Base-by-base conservation (phyloP, 2,329 filamentous ascomycete species). In the Xylaria digitata region DNA sequence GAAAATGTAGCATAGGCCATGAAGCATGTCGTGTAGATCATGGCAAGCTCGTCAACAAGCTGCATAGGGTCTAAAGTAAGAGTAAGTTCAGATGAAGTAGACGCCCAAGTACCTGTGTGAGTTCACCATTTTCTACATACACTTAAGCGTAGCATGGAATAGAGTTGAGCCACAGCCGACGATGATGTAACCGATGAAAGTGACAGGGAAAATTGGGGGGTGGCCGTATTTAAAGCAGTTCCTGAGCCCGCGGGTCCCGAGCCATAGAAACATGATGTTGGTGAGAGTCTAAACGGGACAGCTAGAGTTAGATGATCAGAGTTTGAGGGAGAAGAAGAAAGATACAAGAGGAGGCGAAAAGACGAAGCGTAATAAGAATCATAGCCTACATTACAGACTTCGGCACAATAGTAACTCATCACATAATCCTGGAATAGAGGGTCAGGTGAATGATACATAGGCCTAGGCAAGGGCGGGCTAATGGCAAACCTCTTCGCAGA, bases 181-280 rank as follows among this genome's bases (percentile, higher is more conserved):
- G 9, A 84, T 75, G 9, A 86, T 79, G 70, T 87, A 87, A 26
- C 86, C 85, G 17, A 84, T 54, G 63, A 81, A 86, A n/a, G 81
- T 85, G 2, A 96, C 81, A 56, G 91, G 76, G 79, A 96, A 97
- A 66, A 97, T 90, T 15, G 79, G 81, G 62, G 93, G 91, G 79
- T 97, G 93, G 17, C 85, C 84, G 79, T 96, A 85, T 70, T 84
- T 85, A 45, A 90, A 76, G 78, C 93, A 96, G 78, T 89, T 93
- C 61, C 83, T 81, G 68, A 96, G 87, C 26, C 94, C 94, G 75
- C 90, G 91, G 71, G 88, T 80, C 7, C 93, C 93, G 21, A 97
- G 86, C 78, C 86, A 92, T 73, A 97, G 84, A 79, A 97, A 97
- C 26, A 96, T 82, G 2, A 92, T 78, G 78, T 97, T 97, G 40